Base-by-base conservation (phyloP, 768 basidiomycete species). In the Hemileccinum rubropunctum region DNA sequence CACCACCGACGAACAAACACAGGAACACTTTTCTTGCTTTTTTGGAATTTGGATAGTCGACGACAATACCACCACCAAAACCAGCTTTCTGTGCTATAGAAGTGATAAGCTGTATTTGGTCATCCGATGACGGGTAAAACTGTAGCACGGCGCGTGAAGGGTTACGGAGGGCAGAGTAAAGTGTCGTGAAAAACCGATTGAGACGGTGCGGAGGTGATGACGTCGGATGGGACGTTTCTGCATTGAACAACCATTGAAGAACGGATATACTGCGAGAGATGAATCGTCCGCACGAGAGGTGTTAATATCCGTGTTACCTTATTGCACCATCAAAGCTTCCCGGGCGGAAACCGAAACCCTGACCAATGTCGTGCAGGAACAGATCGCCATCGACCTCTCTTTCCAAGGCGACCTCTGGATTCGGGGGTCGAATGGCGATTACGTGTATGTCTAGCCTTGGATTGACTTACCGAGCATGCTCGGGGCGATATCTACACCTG, bases 281-380 rank as follows among this genome's bases (percentile, higher is more conserved):
- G 35, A 28, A 42, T 42, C 32, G 28, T 39, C 47, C 21, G 33
- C 32, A 23, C 34, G 33, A 8, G 14, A 20, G 17, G 20, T 21
- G 28, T 30, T 34, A 9, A 30, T 7, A 23, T 14, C 30, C 33
- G 34, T 35, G 74, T 30, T 33, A 88, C 94, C 94, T 95, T 63
- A 99, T 98, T 6, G 92, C 95, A 35, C 95, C 97, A 66, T 99
- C 97, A 66, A 99, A 98, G 54, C 89, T 88, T 52, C 95, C 97
- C 49, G 97, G 91, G 35, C 97, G 81, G 69, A 97, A 99, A 7
- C 95, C 94, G 61, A 98, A 90, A 0, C 97, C 97, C 66, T 99
- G 97, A 0, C 97, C 97, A 37, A 98, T 97, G 63, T 99, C 97
- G 58, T 98, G 95, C 30, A 98, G 69, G 67, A 99, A 95, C 20